Percentiles rank a stretch among this genome's conserved stretches.
These are phyloP conservation scores for Phytophthora cactorum DNA, from an alignment of 352 stramenopile genomes.

Conservation along the genomic window DNA sequence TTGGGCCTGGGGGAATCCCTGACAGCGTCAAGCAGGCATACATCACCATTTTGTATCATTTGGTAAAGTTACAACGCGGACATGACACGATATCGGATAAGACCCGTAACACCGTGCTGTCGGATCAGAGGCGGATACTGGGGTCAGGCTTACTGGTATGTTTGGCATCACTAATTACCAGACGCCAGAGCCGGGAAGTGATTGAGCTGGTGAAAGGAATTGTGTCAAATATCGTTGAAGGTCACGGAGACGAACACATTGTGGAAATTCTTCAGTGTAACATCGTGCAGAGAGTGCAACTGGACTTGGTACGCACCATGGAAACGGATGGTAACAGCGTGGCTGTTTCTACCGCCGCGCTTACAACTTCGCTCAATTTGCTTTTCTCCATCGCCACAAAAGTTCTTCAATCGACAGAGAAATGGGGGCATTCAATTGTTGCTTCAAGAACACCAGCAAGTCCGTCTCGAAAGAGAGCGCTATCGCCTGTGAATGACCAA, in stretches of 20 bases:
- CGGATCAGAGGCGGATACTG: constrained; percentile 60
- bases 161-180: constrained; percentile 51
- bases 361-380: constrained; percentile 31
- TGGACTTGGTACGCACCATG: constrained; percentile 37
- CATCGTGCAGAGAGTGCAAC: constrained; percentile 53
- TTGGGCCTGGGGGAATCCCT: constrained; percentile 49
- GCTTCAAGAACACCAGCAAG: constrained; percentile 3
- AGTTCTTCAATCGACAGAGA: constrained; percentile 22
- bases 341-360: background rate
- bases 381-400: constrained; percentile 22
- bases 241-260: constrained; percentile 56
- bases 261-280: constrained; percentile 67
- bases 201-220: constrained; percentile 66
- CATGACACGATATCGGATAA: constrained; percentile 30
- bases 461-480: constrained; percentile 7
- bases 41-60: constrained; percentile 63
- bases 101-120: constrained; percentile 31
- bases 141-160: constrained; percentile 60
- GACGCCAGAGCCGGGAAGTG: constrained; percentile 37
- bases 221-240: constrained; percentile 41
- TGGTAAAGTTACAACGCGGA: constrained; percentile 41
- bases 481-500: constrained; percentile 3
- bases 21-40: constrained; percentile 56
- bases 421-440: constrained; percentile 4
- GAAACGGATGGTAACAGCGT: constrained; percentile 1